Conservation (phyloP, 1,284 basidiomycete genomes). For the Ganoderma leucocontextum region DNA sequence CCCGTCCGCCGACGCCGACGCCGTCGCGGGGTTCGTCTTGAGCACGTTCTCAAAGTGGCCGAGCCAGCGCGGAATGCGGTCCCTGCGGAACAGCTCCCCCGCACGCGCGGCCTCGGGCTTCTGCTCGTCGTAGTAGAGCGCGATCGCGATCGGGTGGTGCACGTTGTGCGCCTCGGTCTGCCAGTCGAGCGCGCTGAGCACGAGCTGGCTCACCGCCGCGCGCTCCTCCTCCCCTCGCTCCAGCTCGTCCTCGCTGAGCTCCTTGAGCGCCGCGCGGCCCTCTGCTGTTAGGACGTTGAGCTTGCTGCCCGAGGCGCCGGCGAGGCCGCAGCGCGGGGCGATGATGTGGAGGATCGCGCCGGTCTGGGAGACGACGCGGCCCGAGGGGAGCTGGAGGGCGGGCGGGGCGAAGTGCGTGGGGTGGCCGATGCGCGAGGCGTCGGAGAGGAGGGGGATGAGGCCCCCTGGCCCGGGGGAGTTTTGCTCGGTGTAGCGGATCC, state of each 20-base stretch:
- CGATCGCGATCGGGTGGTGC: slow-evolving; percentile 49
- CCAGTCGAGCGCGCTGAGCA: slow-evolving; percentile 52
- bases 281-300: slow-evolving; percentile 33
- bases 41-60: slow-evolving; percentile 50
- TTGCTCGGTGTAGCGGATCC: slow-evolving; percentile 48
- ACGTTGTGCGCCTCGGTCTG: slow-evolving; percentile 49
- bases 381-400: slow-evolving; percentile 45
- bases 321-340: slow-evolving; percentile 48
- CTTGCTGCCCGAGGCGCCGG: slow-evolving; percentile 38
- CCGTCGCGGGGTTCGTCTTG: slow-evolving; percentile 40
- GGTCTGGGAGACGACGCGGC: slow-evolving; percentile 49
- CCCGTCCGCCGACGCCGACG: too few relatives aligned
- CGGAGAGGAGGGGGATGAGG: slow-evolving; percentile 32
- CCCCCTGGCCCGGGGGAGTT: slow-evolving; percentile 28
- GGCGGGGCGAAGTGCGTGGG: slow-evolving; percentile 49
- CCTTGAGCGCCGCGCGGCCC: slow-evolving; percentile 25
- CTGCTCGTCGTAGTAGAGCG: slow-evolving; percentile 60
- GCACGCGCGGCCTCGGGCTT: slow-evolving; percentile 41
- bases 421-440: slow-evolving; percentile 33
- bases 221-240: slow-evolving; percentile 39
- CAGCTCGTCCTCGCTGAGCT: slow-evolving; percentile 33
- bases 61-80: slow-evolving; percentile 58
- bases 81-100: slow-evolving; percentile 49
- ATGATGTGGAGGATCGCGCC: slow-evolving; percentile 52
- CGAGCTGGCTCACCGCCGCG: slow-evolving; percentile 49